Percentiles rank a stretch among this genome's conserved stretches.
These are phyloP conservation scores for Penicillium sp. DNA, from an alignment of 2,329 filamentous ascomycete species.

Conservation along the genomic window DNA sequence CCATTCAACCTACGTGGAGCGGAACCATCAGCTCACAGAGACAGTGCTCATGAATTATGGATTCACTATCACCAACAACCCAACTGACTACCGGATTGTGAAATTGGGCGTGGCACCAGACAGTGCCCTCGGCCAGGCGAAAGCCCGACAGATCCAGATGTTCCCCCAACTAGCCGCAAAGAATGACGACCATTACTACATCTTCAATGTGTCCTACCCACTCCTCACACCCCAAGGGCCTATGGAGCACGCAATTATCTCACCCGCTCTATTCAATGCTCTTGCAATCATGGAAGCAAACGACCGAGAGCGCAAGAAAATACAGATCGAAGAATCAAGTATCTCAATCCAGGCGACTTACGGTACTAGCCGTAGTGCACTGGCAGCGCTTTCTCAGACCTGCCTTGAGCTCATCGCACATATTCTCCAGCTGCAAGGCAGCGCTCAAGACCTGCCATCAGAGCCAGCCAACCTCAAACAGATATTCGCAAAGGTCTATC, in stretches of 20 bases:
- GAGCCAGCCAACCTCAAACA: constrained; percentile 42
- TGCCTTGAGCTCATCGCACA: constrained; percentile 43
- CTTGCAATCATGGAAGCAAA: constrained; percentile 44
- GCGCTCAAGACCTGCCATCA: constrained; percentile 23
- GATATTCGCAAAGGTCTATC: constrained; percentile 42
- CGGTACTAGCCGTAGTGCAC: constrained; percentile 37
- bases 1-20: background rate
- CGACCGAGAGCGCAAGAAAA: constrained; percentile 38
- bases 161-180: constrained; percentile 33
- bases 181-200: constrained; percentile 41
- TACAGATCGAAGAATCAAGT: constrained; percentile 32
- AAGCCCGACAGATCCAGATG: constrained; percentile 33
- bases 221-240: constrained; percentile 31
- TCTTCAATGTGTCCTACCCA: constrained; percentile 48
- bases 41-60: constrained; percentile 49
- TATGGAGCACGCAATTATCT: constrained; percentile 45
- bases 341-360: constrained; percentile 33
- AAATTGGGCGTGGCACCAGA: constrained; percentile 40
- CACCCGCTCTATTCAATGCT: constrained; percentile 43
- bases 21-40: constrained; percentile 3
- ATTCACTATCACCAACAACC: constrained; percentile 45
- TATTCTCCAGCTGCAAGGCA: constrained; percentile 34
- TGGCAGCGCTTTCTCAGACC: constrained; percentile 44
- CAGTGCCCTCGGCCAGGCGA: constrained; percentile 39
- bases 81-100: constrained; percentile 46